A percentile compares a stretch with the other conserved stretches of the same genome.
Conservation (phyloP, 2,329 filamentous ascomycete genomes). For the Stachybotrys chlorohalonatus region DNA sequence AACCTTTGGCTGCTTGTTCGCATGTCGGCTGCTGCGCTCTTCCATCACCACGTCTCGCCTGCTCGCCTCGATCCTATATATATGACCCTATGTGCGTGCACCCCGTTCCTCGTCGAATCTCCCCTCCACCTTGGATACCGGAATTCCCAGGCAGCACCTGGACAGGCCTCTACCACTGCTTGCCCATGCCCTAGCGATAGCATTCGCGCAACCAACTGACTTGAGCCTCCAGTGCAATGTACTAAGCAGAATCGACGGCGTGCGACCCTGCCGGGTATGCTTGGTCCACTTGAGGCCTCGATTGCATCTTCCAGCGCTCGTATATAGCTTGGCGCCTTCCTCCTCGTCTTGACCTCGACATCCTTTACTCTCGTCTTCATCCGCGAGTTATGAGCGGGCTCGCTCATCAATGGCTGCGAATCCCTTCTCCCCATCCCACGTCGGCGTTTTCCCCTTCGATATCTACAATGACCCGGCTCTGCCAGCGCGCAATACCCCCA, state of each 20-base stretch:
- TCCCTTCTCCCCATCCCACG: slow-evolving; percentile 35
- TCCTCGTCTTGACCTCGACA: slow-evolving; percentile 6
- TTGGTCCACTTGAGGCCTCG: not conserved
- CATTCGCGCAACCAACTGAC: not conserved
- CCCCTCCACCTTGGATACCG: not conserved
- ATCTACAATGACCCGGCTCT: slow-evolving; percentile 41
- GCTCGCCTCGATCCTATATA: not conserved
- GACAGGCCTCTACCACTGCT: not conserved
- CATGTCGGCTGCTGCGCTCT: no score
- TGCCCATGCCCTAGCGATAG: not conserved
- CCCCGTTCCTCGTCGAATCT: not conserved
- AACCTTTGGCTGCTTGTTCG: not conserved
- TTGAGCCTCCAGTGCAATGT: not conserved
- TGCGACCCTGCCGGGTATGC: slow-evolving; percentile 1
- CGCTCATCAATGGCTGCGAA: slow-evolving; percentile 39
- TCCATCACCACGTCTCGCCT: not conserved
- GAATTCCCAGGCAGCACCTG: not conserved
- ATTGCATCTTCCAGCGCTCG: not conserved
- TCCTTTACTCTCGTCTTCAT: not conserved
- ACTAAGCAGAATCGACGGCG: not conserved
- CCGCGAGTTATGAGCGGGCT: slow-evolving; percentile 18
- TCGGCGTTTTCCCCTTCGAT: slow-evolving; percentile 40
- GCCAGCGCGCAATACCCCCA: slow-evolving; percentile 14
- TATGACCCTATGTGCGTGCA: not conserved
- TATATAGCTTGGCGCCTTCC: slow-evolving; percentile 2